Base-by-base conservation (phyloP, 495 filamentous ascomycete genomes). In the Hypoxylon trugodes region DNA sequence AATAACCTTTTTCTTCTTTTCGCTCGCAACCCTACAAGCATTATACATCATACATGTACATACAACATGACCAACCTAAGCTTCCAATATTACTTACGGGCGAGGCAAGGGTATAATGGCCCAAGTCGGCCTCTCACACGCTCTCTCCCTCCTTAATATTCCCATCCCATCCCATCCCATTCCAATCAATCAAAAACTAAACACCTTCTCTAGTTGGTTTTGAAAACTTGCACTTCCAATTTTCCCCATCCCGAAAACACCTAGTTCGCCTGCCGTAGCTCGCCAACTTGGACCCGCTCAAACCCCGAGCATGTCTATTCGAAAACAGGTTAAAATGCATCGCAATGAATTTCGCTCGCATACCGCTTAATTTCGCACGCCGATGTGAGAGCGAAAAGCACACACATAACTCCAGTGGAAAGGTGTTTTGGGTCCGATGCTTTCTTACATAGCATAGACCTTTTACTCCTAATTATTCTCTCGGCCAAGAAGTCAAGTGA, bases 31-130 rank as follows among this genome's bases (percentile, higher is more conserved):
- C 40, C 32, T 42, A 38, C 51, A 57, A 42, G 30, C 52, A 16
- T 8, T 56, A 48, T 50, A 63, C 43, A 51, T 53, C 42, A 58
- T 65, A 59, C 61, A 64, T n/a, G 26, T 64, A 58, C 53, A 68
- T 55, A 62, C 58, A 66, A 59, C 55, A 48, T 54, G 55, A 48
- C 60, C 65, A 54, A 54, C 64, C 64, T 58, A 59, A 62, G 50
- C 59, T 52, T n/a, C 53, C 59, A 37, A 40, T 55, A 53, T 59
- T 58, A 62, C 48, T 59, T 58, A 62, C 48, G 48, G 35, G 38
- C 42, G 48, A 61, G 42, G 46, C 48, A 63, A 52, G 64, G 58
- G 52, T 59, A 60, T 56, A 60, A 38, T 47, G 53, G 56, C 33
- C 35, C 38, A 66, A 47, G 56, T 51, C 56, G 51, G 50, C 58